These are phyloP conservation scores for Niebla homalea DNA, from an alignment of 495 filamentous ascomycete species.

Conservation along the genomic window DNA sequence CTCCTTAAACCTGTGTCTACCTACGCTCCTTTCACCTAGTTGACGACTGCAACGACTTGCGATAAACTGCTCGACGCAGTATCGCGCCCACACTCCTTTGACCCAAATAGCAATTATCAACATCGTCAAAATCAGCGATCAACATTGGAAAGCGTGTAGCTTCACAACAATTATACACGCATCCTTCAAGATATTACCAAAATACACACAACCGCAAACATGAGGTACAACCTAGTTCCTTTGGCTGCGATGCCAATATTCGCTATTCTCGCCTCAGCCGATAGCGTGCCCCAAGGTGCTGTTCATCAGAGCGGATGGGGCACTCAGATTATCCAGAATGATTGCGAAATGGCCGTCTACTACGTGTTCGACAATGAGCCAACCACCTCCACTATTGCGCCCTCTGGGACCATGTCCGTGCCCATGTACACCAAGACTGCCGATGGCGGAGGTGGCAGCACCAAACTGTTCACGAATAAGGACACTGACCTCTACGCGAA, in stretches of 20 bases:
- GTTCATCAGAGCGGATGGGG: constrained; percentile 9
- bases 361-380: constrained; percentile 5
- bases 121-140: background rate
- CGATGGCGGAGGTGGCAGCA: constrained; percentile 3
- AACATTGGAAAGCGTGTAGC: constrained; percentile 4
- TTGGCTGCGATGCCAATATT: constrained; percentile 10
- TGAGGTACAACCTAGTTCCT: constrained; percentile 7
- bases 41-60: constrained; percentile 8
- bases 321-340: background rate
- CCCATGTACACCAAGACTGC: constrained; percentile 2
- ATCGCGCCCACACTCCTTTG: constrained; percentile 14
- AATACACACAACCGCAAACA: background rate
- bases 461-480: constrained; percentile 6
- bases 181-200: background rate
- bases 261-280: constrained; percentile 2
- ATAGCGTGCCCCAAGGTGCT: background rate
- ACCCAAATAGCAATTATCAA: background rate
- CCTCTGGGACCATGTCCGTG: background rate
- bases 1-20: constrained; percentile 5
- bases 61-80: constrained; percentile 14
- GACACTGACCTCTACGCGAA: constrained; percentile 4
- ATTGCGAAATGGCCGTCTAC: background rate
- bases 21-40: constrained; percentile 13
- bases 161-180: background rate
- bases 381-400: background rate